A percentile compares a stretch with the other conserved stretches of the same genome.
Conservation (phyloP, 805 yeast species). For the Torulaspora indica region DNA sequence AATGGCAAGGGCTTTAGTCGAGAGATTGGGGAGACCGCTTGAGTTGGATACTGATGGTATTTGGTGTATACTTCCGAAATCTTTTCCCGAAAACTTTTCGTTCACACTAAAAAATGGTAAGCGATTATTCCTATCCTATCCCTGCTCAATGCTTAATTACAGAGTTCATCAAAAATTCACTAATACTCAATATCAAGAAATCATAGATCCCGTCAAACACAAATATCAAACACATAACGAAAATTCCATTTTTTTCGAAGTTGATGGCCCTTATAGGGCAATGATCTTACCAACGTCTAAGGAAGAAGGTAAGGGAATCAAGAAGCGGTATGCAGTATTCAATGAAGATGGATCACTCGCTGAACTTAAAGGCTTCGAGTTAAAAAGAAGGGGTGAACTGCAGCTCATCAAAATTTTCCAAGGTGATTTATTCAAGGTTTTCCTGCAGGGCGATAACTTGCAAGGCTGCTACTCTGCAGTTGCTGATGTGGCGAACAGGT, state of each 20-base stretch:
- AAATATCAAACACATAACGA: conserved; percentile 77
- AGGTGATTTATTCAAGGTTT: conserved; percentile 86
- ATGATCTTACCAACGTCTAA: conserved; percentile 96
- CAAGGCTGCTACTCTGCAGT: conserved; percentile 83
- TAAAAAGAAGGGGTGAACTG: conserved; percentile 94
- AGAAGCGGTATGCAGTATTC: conserved; percentile 95
- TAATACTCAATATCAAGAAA: conserved; percentile 88
- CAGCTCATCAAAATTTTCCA: conserved; percentile 92
- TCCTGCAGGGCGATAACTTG: conserved; percentile 76
- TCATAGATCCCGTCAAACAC: conserved; percentile 62
- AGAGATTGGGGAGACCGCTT: conserved; percentile 87
- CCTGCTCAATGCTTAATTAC: conserved; percentile 93
- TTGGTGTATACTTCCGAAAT: conserved; percentile 94
- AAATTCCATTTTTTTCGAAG: conserved; percentile 94
- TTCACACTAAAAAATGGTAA: conserved; percentile 75
- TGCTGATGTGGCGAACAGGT: conserved; percentile 87
- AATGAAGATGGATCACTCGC: conserved; percentile 92
- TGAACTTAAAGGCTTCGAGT: conserved; percentile 92
- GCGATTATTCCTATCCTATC: conserved; percentile 73
- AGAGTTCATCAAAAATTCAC: conserved; percentile 88
- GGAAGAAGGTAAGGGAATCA: conserved; percentile 95
- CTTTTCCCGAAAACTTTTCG: conserved; percentile 85
- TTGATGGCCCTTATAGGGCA: conserved; percentile 97
- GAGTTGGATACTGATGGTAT: conserved; percentile 99
- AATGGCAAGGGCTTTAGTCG: conserved; percentile 90